Evolutionary conservation across 2,329 filamentous ascomycete genomes (phyloP), one percentile per base, ranked within the genome.

Genomic region (Aspergillus arachidicola): DNA sequence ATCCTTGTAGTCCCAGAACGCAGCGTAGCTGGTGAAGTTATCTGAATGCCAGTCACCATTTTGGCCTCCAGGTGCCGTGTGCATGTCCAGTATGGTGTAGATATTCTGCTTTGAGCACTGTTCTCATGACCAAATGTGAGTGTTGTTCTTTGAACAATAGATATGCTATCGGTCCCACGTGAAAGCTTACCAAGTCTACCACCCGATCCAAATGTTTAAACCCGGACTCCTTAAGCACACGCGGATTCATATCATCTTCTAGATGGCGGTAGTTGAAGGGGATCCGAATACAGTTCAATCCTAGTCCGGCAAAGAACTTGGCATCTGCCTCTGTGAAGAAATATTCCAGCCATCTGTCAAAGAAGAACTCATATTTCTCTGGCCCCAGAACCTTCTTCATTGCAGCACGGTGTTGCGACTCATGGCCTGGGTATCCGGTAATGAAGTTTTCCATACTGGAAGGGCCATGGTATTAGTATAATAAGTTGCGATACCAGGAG

Each of bases 261-360:
- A 84, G 81, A 69, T 83, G 81, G 0, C 83, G 82, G 68, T 88
- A 87, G 70, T 88, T 89, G 74, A 89, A 87, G 0, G 86, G 86
- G 3, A 89, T 74, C 0, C 86, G 81, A 3, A 88, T 77, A 69
- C 84, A 88, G 71, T 88, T 88, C 23, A 88, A 74, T 0, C 84
- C 84, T 2, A 86, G 70, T 0, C 78, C 83, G 1, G 84, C 82
- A 66, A 87, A 86, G 73, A 86, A 88, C 36, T 82, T 81, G 23
- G 86, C 86, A 63, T 89, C 87, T 0, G 79, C 77, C 19, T 85
- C 84, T 7, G 82, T 84, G 73, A 88, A 89, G 79, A 87, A 88
- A 68, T 87, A 83, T 59, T 86, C 78, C 0, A 86, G 72, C 68
- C 83, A 83, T 64, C 81, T 82, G 66, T 87, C 84, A 66, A 88